Conservation (phyloP, 371 early-diverging fungal species). For the Mucor racemosus region DNA sequence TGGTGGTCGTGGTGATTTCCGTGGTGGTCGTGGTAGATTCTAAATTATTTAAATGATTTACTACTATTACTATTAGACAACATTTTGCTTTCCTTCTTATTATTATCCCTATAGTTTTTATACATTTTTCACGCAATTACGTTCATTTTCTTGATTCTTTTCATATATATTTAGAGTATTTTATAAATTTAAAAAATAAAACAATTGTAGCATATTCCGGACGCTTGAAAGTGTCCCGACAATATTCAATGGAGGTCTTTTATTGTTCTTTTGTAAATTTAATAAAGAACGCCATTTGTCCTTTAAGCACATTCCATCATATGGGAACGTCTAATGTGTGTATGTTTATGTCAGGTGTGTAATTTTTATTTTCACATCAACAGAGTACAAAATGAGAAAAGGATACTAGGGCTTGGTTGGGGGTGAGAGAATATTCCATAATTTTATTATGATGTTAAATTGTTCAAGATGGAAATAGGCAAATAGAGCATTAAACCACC, state of each 20-base stretch:
- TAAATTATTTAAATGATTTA: slow-evolving; percentile 2
- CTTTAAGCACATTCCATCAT: too few relatives aligned
- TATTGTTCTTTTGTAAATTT: too few relatives aligned
- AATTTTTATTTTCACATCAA: slow-evolving; percentile 1
- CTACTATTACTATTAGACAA: background rate
- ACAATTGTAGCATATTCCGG: background rate
- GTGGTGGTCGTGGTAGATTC: slow-evolving; percentile 44
- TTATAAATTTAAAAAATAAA: slow-evolving; percentile 4
- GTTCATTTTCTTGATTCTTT: background rate
- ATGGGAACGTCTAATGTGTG: background rate
- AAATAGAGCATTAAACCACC: slow-evolving; percentile 25
- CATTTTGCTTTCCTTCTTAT: slow-evolving; percentile 7
- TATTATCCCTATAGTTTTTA: slow-evolving; percentile 3
- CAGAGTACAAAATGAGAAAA: background rate
- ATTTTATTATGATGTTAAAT: background rate
- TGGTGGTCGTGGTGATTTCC: slow-evolving; percentile 50
- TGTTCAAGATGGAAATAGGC: slow-evolving; percentile 12
- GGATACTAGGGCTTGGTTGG: too few relatives aligned
- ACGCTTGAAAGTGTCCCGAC: too few relatives aligned
- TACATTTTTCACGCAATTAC: slow-evolving; percentile 8
- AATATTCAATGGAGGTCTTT: too few relatives aligned
- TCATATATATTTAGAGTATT: slow-evolving; percentile 9
- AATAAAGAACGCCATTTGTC: too few relatives aligned
- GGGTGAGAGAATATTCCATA: background rate
- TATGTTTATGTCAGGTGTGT: background rate